These are phyloP conservation scores for Ustilago esculenta DNA, from an alignment of 1,284 basidiomycete species.

Conservation along the genomic window DNA sequence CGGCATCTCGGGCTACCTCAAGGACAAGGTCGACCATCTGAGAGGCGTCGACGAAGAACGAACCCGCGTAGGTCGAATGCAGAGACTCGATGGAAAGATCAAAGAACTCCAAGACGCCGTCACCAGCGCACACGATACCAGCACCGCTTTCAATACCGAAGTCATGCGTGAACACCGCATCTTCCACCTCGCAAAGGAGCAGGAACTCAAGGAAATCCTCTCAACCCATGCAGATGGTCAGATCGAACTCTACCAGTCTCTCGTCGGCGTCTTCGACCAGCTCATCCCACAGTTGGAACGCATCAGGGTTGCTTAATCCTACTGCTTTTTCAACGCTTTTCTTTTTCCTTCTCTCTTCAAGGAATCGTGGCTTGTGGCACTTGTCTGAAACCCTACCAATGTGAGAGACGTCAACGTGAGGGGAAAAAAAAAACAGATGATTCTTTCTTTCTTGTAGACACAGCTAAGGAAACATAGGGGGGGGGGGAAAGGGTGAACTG, in stretches of 20 bases:
- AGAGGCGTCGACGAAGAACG: conserved; percentile 93
- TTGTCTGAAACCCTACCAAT: too few relatives aligned
- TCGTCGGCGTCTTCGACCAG: conserved; percentile 32
- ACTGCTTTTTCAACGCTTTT: background rate
- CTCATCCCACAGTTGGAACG: conserved; percentile 29
- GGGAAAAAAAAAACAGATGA: background rate
- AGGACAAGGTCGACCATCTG: conserved; percentile 88
- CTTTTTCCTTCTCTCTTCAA: too few relatives aligned
- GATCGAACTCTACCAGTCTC: conserved; percentile 77
- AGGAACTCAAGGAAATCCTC: conserved; percentile 95
- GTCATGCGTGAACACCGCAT: conserved; percentile 87
- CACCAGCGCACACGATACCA: conserved; percentile 90
- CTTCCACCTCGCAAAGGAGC: conserved; percentile 88
- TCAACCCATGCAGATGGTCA: conserved; percentile 89
- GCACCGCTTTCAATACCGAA: conserved; percentile 92
- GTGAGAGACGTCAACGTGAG: background rate
- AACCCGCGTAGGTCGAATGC: conserved; percentile 89
- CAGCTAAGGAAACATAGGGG: too few relatives aligned
- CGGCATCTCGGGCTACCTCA: conserved; percentile 80
- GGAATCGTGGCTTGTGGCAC: too few relatives aligned
- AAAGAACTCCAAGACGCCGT: conserved; percentile 98
- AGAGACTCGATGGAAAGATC: conserved; percentile 89
- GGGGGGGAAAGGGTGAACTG: too few relatives aligned
- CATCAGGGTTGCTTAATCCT: conserved; percentile 22
- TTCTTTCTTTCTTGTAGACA: background rate